A percentile compares a stretch with the other conserved stretches of the same genome.
Evolutionary conservation across 176 grass and related monocot species (phyloP).

Genomic region (Eleusine coracana): DNA sequence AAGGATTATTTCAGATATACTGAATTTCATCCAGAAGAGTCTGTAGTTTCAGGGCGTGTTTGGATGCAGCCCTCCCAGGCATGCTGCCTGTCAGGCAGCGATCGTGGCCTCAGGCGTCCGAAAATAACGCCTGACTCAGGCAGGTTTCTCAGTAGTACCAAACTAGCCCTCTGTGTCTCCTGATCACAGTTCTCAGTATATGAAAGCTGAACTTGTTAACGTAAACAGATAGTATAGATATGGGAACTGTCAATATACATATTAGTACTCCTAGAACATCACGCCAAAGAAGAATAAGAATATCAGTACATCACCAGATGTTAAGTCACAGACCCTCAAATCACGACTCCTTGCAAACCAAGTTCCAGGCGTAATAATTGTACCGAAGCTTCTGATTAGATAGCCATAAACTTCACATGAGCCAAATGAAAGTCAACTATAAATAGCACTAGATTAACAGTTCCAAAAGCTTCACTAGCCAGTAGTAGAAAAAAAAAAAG

Average conservation of each 20-base stretch:
- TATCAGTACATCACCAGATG: not conserved
- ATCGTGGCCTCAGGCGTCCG: too few relatives aligned
- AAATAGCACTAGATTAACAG: not conserved
- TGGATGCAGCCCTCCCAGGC: too few relatives aligned
- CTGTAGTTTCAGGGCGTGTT: too few relatives aligned
- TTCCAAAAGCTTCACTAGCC: not conserved
- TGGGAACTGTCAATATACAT: too few relatives aligned
- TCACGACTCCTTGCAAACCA: not conserved
- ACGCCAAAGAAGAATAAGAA: not conserved
- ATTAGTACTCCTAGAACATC: too few relatives aligned
- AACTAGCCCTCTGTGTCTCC: too few relatives aligned
- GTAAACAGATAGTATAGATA: too few relatives aligned
- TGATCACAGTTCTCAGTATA: not conserved
- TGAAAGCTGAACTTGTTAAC: not conserved
- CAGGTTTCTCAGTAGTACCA: too few relatives aligned
- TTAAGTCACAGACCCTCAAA: not conserved
- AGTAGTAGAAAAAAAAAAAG: not conserved
- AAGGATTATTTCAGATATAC: too few relatives aligned
- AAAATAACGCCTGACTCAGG: too few relatives aligned
- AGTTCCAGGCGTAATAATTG: not conserved
- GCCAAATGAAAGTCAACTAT: not conserved
- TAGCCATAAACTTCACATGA: not conserved
- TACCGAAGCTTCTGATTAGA: not conserved
- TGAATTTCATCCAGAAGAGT: too few relatives aligned
- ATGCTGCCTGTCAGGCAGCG: too few relatives aligned